Percentiles rank a stretch among this genome's conserved stretches.
Conservation (phyloP, 1,284 basidiomycete genomes). For the Austroboletus novae-zelandiae region DNA sequence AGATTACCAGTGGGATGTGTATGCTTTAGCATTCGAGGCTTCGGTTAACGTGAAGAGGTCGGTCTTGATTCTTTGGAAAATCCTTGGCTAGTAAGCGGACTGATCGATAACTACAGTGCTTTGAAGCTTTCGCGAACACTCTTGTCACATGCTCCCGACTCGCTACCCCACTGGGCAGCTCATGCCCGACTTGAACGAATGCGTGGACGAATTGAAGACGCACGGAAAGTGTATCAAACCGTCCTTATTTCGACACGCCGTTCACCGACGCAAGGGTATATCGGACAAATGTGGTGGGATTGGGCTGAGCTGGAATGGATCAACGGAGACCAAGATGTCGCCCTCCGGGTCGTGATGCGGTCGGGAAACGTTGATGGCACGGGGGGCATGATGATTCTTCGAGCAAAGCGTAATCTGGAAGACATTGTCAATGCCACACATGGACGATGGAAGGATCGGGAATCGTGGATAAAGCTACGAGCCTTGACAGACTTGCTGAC, state of each 20-base stretch:
- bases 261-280: constrained; percentile 33
- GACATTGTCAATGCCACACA: constrained; percentile 39
- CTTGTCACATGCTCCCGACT: constrained; percentile 62
- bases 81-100: constrained; percentile 4
- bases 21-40: constrained; percentile 67
- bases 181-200: constrained; percentile 81
- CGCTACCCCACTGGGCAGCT: constrained; percentile 73
- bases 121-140: constrained; percentile 71
- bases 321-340: constrained; percentile 47
- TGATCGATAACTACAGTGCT: constrained; percentile 46
- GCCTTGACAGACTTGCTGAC: constrained; percentile 65
- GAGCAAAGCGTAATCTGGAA: constrained; percentile 57
- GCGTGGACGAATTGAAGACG: constrained; percentile 68
- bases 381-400: constrained; percentile 52
- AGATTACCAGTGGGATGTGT: constrained; percentile 61
- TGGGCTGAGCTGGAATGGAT: constrained; percentile 93
- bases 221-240: constrained; percentile 82
- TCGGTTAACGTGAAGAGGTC: constrained; percentile 61
- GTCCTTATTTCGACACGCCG: constrained; percentile 48
- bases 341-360: constrained; percentile 52
- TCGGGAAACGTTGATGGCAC: constrained; percentile 51
- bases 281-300: constrained; percentile 73
- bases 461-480: constrained; percentile 61
- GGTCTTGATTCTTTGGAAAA: constrained; percentile 16
- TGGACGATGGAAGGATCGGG: constrained; percentile 50